Conservation (phyloP, 2,329 filamentous ascomycete genomes). For the Cercospora sp. region DNA sequence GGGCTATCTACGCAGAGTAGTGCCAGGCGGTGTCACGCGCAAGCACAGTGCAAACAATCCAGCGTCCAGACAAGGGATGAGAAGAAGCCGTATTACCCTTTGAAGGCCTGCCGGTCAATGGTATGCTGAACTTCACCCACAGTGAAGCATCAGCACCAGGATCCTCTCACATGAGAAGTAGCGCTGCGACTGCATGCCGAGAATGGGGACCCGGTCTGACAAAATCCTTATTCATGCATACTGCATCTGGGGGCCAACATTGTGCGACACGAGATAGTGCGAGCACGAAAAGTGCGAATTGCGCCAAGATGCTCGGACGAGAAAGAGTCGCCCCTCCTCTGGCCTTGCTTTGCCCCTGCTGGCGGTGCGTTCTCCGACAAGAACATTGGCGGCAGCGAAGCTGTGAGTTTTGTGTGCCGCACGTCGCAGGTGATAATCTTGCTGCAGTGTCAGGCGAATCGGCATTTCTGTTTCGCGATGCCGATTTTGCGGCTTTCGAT, state of each 20-base stretch:
- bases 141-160: background rate
- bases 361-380: background rate
- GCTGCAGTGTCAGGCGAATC: background rate
- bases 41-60: background rate
- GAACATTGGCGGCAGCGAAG: background rate
- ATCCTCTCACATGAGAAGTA: background rate
- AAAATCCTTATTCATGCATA: background rate
- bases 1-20: background rate
- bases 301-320: background rate
- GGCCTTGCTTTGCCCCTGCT: background rate
- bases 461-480: background rate
- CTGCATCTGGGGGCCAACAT: background rate
- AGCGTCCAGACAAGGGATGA: background rate
- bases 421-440: background rate
- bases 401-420: background rate
- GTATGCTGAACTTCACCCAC: background rate
- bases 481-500: constrained; percentile 8
- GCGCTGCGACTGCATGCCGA: background rate
- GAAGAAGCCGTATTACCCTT: background rate
- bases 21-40: background rate
- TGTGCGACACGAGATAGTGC: constrained; percentile 10
- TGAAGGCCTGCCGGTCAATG: background rate
- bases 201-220: constrained; percentile 11
- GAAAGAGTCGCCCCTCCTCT: background rate
- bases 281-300: background rate